Percentiles rank a stretch among this genome's conserved stretches.
Evolutionary conservation across 495 filamentous ascomycete species (phyloP).

Genomic region (Glarea lozoyensis): DNA sequence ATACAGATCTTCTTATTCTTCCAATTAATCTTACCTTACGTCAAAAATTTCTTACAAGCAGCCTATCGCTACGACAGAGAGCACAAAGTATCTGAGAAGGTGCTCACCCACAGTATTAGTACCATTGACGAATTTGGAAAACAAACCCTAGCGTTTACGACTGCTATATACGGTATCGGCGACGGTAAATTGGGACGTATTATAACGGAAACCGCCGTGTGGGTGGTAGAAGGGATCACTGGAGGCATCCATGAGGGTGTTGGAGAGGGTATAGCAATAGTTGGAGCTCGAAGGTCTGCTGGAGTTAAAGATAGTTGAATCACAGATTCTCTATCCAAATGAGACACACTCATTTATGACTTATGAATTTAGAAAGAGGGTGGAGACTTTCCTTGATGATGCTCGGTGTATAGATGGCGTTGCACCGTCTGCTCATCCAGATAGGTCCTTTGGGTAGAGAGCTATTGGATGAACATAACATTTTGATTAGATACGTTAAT

Average conservation of each 20-base stretch:
- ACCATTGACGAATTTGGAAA: slow-evolving; percentile 45
- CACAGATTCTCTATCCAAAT: no score
- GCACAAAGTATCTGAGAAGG: slow-evolving; percentile 47
- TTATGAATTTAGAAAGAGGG: no score
- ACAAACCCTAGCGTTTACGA: slow-evolving; percentile 37
- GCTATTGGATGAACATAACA: no score
- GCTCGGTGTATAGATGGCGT: no score
- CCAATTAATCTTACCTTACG: slow-evolving; percentile 49
- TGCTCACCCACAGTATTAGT: slow-evolving; percentile 38
- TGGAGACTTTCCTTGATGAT: no score
- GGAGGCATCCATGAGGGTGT: slow-evolving; percentile 59
- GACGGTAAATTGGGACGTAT: slow-evolving; percentile 47
- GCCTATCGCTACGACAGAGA: slow-evolving; percentile 56
- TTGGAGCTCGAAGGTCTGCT: slow-evolving; percentile 23
- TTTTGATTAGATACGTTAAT: no score
- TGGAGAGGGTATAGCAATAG: slow-evolving; percentile 46
- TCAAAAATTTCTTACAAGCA: slow-evolving; percentile 39
- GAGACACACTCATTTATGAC: no score
- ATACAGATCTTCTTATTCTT: slow-evolving; percentile 47
- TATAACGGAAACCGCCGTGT: slow-evolving; percentile 38
- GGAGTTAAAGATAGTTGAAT: slow-evolving; percentile 1
- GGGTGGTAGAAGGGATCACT: slow-evolving; percentile 50
- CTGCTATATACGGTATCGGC: slow-evolving; percentile 40
- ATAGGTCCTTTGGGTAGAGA: no score
- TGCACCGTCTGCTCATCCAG: no score